phyloP scores from a whole-genome alignment of 768 basidiomycete species.

The Leccinum subgranulosum region DNA sequence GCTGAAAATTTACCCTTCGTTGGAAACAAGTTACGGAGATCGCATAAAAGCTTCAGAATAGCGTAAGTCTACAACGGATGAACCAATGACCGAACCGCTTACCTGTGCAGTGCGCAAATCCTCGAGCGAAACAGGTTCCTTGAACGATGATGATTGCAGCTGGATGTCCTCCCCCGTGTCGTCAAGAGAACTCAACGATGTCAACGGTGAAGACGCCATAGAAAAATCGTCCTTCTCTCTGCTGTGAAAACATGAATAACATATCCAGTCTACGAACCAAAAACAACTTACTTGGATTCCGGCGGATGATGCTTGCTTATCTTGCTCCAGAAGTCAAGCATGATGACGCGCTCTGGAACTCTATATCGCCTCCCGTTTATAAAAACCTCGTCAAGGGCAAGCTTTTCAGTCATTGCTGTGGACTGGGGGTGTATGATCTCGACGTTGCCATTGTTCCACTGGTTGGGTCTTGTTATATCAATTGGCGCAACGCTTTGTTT shows the following conservation, averaged over 20 bases:
- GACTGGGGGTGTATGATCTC: slow-evolving; percentile 74
- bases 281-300: slow-evolving; percentile 39
- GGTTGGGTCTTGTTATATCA: slow-evolving; percentile 68
- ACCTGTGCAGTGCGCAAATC: slow-evolving; percentile 63
- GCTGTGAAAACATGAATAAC: not conserved
- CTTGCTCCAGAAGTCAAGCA: slow-evolving; percentile 95
- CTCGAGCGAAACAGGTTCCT: slow-evolving; percentile 37
- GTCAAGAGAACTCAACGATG: slow-evolving; percentile 70
- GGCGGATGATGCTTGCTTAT: slow-evolving; percentile 46
- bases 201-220: slow-evolving; percentile 66
- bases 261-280: not conserved
- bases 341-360: slow-evolving; percentile 87
- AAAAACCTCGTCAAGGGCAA: slow-evolving; percentile 75
- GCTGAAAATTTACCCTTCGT: slow-evolving; percentile 8
- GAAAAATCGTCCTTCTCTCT: slow-evolving; percentile 38
- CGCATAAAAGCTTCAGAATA: slow-evolving; percentile 38
- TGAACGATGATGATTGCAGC: slow-evolving; percentile 21
- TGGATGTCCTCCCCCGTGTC: slow-evolving; percentile 43
- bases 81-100: slow-evolving; percentile 13
- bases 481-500: slow-evolving; percentile 65
- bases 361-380: slow-evolving; percentile 89
- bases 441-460: slow-evolving; percentile 90
- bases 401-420: slow-evolving; percentile 42
- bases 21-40: slow-evolving; percentile 28
- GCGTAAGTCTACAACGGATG: slow-evolving; percentile 11